phyloP scores from a whole-genome alignment of 1,284 basidiomycete genomes.

The Sanghuangporus weigelae region DNA sequence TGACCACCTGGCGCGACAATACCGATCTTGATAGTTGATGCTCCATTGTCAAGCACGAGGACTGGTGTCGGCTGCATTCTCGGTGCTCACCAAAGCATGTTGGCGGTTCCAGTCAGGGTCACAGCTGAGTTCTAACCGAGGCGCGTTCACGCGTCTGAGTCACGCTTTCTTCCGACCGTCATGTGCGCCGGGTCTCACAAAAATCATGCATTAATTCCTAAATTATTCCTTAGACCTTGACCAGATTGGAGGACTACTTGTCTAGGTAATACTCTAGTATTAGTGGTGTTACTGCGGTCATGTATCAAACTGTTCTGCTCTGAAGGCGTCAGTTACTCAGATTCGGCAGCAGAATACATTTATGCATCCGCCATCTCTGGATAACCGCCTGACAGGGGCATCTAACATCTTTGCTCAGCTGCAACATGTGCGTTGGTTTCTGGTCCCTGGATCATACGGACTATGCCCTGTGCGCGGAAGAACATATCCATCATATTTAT shows the following conservation, averaged over 20 bases:
- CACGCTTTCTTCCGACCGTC: neutral
- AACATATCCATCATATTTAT: neutral
- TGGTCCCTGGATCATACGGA: slow-evolving; percentile 70
- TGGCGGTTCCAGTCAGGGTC: neutral
- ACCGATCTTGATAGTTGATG: slow-evolving; percentile 76
- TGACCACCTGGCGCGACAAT: slow-evolving; percentile 28
- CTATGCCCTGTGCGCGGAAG: slow-evolving; percentile 64
- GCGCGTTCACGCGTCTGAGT: neutral
- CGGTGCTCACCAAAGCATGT: neutral
- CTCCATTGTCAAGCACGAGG: slow-evolving; percentile 84
- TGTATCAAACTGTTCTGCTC: neutral
- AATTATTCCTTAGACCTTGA: neutral
- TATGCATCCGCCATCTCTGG: neutral
- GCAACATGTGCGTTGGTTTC: slow-evolving; percentile 66
- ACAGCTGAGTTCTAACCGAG: neutral
- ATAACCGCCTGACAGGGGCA: neutral
- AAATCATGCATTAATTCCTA: neutral
- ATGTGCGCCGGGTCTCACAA: neutral
- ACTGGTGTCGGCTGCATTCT: slow-evolving; percentile 39
- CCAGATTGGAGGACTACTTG: neutral
- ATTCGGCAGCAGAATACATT: neutral
- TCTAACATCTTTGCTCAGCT: neutral
- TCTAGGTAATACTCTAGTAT: neutral
- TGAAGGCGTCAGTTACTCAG: neutral
- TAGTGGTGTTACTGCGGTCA: neutral